These are phyloP conservation scores for Lachancea sp. DNA, from an alignment of 805 yeast genomes.

Conservation along the genomic window DNA sequence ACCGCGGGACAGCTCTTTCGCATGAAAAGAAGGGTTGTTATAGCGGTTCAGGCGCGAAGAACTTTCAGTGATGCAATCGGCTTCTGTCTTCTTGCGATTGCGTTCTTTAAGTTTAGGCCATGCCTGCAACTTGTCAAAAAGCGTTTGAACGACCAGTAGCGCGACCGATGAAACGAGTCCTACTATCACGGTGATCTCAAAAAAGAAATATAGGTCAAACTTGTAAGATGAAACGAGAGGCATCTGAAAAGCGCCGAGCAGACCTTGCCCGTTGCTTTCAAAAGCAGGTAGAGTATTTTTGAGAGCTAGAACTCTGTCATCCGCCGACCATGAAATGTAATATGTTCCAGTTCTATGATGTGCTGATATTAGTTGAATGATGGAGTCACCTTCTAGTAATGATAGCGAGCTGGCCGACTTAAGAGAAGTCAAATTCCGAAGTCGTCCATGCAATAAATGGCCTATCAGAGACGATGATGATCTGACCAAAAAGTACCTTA, in stretches of 20 bases:
- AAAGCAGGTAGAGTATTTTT: neutral
- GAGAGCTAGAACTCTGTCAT: slow-evolving; percentile 10
- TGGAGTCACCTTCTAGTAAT: slow-evolving; percentile 11
- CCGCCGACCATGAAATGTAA: slow-evolving; percentile 6
- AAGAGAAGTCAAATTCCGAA: slow-evolving; percentile 5
- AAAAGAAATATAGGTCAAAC: slow-evolving; percentile 44
- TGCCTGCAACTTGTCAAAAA: slow-evolving; percentile 6
- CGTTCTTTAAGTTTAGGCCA: neutral
- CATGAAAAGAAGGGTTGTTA: slow-evolving; percentile 11
- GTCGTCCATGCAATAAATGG: slow-evolving; percentile 10
- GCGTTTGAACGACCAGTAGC: slow-evolving; percentile 38
- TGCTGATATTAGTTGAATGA: slow-evolving; percentile 9
- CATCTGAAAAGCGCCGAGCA: slow-evolving; percentile 13
- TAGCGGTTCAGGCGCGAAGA: neutral
- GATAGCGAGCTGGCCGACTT: slow-evolving; percentile 8
- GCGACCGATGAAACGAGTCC: slow-evolving; percentile 47
- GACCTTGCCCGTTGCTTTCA: neutral
- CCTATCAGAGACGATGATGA: slow-evolving; percentile 18
- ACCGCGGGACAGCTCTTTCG: slow-evolving; percentile 40
- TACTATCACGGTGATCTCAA: slow-evolving; percentile 51
- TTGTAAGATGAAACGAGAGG: slow-evolving; percentile 32
- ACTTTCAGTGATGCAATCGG: neutral
- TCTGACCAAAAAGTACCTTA: slow-evolving; percentile 12
- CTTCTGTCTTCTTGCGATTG: neutral
- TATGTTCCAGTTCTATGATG: slow-evolving; percentile 1